phyloP scores from a whole-genome alignment of 805 yeast species.

The Saturnispora bothae region DNA sequence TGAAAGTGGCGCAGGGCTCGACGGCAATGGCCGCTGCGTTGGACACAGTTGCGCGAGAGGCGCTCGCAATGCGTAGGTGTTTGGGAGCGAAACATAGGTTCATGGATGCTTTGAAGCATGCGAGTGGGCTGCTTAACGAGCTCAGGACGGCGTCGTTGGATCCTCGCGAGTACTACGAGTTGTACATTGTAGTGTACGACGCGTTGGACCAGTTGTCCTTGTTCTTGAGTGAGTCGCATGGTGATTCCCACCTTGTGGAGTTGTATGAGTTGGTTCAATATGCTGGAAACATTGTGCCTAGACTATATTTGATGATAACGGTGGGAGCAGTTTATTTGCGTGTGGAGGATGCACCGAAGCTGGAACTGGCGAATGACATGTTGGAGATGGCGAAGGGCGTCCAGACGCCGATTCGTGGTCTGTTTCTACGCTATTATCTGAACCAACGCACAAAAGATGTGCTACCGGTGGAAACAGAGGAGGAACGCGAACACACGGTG shows the following conservation, averaged over 20 bases:
- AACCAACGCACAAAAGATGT: slow-evolving; percentile 72
- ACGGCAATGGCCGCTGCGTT: too few species aligned
- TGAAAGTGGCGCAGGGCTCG: too few species aligned
- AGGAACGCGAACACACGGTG: slow-evolving; percentile 54
- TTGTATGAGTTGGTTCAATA: slow-evolving; percentile 91
- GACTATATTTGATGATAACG: slow-evolving; percentile 88
- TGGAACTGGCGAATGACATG: slow-evolving; percentile 89
- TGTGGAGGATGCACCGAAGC: slow-evolving; percentile 64
- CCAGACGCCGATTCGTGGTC: slow-evolving; percentile 88
- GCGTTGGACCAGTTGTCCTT: slow-evolving; percentile 59
- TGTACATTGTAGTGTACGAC: slow-evolving; percentile 77
- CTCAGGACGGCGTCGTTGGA: slow-evolving; percentile 63
- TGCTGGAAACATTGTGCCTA: slow-evolving; percentile 85
- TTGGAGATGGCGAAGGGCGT: slow-evolving; percentile 97
- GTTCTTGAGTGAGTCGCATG: slow-evolving; percentile 58
- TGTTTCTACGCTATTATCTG: slow-evolving; percentile 80
- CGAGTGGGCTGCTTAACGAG: slow-evolving; percentile 73
- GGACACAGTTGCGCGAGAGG: slow-evolving; percentile 54
- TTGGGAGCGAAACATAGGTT: slow-evolving; percentile 53
- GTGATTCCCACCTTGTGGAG: slow-evolving; percentile 69
- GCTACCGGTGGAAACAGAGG: slow-evolving; percentile 20
- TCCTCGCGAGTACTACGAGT: slow-evolving; percentile 89
- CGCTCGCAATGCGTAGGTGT: slow-evolving; percentile 64
- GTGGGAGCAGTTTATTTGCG: slow-evolving; percentile 87
- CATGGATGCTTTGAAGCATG: slow-evolving; percentile 82